Evolutionary conservation across 768 basidiomycete species (phyloP).

Genomic region (Russula dissimulans): DNA sequence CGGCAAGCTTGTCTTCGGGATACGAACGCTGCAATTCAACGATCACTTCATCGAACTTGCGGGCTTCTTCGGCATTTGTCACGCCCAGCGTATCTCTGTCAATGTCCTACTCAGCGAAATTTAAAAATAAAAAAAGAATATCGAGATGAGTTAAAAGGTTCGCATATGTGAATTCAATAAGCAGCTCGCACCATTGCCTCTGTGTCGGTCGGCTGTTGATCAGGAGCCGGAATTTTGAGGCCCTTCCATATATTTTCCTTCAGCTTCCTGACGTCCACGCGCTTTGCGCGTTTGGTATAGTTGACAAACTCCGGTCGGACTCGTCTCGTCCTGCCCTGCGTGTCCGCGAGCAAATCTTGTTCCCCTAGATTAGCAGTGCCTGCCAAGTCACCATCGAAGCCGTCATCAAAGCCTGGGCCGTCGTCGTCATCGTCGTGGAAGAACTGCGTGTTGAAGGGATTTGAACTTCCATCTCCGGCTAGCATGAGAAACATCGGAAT

Average conservation of each 20-base stretch:
- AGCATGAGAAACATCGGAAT: neutral
- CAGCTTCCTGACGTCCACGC: conserved; percentile 91
- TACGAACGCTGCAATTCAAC: conserved; percentile 72
- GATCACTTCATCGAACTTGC: conserved; percentile 75
- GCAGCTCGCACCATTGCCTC: conserved; percentile 41
- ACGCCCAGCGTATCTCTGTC: conserved; percentile 34
- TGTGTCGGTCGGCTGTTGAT: conserved; percentile 33
- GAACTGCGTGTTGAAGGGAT: conserved; percentile 93
- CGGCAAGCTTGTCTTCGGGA: conserved; percentile 89
- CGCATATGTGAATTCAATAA: neutral
- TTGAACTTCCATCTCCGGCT: conserved; percentile 42
- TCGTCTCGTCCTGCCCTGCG: conserved; percentile 66
- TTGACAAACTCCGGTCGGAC: conserved; percentile 84
- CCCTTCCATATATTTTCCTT: conserved; percentile 99
- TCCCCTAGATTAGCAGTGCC: conserved; percentile 56
- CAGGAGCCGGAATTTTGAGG: conserved; percentile 62
- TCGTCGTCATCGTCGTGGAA: conserved; percentile 90
- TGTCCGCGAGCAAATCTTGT: conserved; percentile 80
- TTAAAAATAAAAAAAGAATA: neutral
- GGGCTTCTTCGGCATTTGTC: conserved; percentile 58
- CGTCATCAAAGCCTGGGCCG: conserved; percentile 51
- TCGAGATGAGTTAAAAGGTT: neutral
- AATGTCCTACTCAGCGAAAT: conserved; percentile 38
- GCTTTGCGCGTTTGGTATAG: conserved; percentile 90
- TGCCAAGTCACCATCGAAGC: conserved; percentile 47